phyloP scores from a whole-genome alignment of 352 stramenopile species.

The Pythium pectinolyticum region DNA sequence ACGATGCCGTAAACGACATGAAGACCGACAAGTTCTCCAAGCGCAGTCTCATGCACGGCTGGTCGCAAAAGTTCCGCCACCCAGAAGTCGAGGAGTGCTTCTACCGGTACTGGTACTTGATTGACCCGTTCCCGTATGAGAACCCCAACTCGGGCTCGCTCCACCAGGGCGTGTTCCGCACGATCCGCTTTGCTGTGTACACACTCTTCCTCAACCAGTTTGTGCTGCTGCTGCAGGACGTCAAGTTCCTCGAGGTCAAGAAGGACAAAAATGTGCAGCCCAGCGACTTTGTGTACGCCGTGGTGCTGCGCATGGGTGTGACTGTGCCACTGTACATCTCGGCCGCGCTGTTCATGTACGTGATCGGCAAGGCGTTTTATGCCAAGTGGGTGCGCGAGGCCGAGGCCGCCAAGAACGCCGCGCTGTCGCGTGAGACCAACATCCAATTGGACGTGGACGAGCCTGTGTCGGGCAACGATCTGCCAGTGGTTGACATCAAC shows the following conservation, averaged over 20 bases:
- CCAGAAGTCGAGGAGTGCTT: conserved; percentile 77
- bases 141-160: conserved; percentile 78
- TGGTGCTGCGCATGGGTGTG: conserved; percentile 66
- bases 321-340: conserved; percentile 74
- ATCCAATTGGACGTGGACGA: conserved; percentile 34
- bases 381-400: conserved; percentile 66
- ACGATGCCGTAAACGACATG: conserved; percentile 57
- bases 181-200: conserved; percentile 74
- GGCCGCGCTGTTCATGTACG: conserved; percentile 74
- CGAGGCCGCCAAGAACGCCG: conserved; percentile 60
- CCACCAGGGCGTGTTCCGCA: conserved; percentile 69
- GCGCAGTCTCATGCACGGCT: conserved; percentile 59
- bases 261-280: conserved; percentile 49
- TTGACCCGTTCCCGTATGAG: conserved; percentile 81
- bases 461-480: conserved; percentile 1
- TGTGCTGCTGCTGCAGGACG: conserved; percentile 71
- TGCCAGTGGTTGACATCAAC: conserved; percentile 20
- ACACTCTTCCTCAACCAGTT: conserved; percentile 72
- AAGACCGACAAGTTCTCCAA: conserved; percentile 77
- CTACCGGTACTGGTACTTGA: conserved; percentile 86
- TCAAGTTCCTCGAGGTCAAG: conserved; percentile 77
- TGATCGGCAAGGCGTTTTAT: conserved; percentile 74
- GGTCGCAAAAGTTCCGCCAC: conserved; percentile 72
- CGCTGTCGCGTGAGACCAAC: conserved; percentile 40
- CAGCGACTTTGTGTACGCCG: conserved; percentile 55